Evolutionary conservation across 352 stramenopile genomes (phyloP).

Genomic region (Saprolegnia parasitica): DNA sequence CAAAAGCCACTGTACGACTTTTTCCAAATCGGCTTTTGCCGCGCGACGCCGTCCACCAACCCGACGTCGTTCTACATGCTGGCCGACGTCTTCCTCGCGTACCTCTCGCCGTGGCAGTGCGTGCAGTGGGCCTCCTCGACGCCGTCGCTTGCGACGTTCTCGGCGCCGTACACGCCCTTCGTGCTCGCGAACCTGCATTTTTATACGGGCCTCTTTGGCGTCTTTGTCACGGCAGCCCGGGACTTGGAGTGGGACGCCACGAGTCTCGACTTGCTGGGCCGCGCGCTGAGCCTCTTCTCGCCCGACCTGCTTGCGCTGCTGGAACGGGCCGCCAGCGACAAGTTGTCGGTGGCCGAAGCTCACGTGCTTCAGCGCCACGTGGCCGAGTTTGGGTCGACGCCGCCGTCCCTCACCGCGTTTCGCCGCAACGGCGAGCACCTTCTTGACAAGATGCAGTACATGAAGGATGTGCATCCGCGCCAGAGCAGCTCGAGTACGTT

Average conservation of each 20-base stretch:
- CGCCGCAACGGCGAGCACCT: slow-evolving; percentile 78
- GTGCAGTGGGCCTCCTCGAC: slow-evolving; percentile 43
- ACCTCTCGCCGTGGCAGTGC: slow-evolving; percentile 82
- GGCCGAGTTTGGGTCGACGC: slow-evolving; percentile 58
- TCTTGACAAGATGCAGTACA: slow-evolving; percentile 74
- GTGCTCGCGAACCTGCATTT: slow-evolving; percentile 87
- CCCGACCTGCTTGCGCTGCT: slow-evolving; percentile 61
- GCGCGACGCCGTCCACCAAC: slow-evolving; percentile 67
- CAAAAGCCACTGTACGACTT: slow-evolving; percentile 70
- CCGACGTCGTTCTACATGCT: slow-evolving; percentile 77
- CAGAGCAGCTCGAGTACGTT: background rate
- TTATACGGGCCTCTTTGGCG: slow-evolving; percentile 74
- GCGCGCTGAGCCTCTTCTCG: slow-evolving; percentile 67
- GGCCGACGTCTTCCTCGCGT: slow-evolving; percentile 81
- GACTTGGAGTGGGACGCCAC: slow-evolving; percentile 74
- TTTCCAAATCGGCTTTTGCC: slow-evolving; percentile 76
- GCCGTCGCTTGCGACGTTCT: slow-evolving; percentile 35
- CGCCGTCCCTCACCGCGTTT: slow-evolving; percentile 66
- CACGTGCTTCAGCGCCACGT: slow-evolving; percentile 78
- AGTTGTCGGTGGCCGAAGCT: slow-evolving; percentile 53
- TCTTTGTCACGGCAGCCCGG: slow-evolving; percentile 74
- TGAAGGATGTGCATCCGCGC: slow-evolving; percentile 6
- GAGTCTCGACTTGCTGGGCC: slow-evolving; percentile 56
- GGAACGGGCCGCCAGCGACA: slow-evolving; percentile 2
- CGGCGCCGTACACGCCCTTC: slow-evolving; percentile 63